These are phyloP conservation scores for Leucocoprinus sp. DNA, from an alignment of 768 basidiomycete genomes.

Conservation along the genomic window DNA sequence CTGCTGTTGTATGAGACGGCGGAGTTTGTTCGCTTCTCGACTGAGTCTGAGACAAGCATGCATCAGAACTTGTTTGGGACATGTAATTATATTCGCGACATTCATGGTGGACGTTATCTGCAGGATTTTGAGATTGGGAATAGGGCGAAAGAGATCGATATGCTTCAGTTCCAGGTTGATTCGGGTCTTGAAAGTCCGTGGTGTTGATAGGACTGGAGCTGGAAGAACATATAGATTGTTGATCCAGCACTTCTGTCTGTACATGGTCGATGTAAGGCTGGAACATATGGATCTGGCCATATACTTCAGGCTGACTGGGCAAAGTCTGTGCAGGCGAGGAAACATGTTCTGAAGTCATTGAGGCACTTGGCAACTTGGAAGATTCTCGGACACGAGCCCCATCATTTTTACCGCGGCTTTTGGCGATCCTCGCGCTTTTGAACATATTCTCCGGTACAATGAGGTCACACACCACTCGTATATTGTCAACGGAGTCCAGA, in stretches of 20 bases:
- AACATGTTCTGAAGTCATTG: slow-evolving; percentile 28
- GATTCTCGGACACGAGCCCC: slow-evolving; percentile 24
- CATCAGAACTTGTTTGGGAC: not conserved
- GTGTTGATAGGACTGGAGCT: not conserved
- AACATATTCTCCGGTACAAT: slow-evolving; percentile 62
- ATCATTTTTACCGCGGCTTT: slow-evolving; percentile 38
- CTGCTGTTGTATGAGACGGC: not conserved
- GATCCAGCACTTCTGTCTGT: slow-evolving; percentile 18
- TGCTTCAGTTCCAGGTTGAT: not conserved
- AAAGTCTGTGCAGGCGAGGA: slow-evolving; percentile 30
- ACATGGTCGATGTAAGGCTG: slow-evolving; percentile 28
- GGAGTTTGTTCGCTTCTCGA: not conserved
- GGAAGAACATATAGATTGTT: not conserved
- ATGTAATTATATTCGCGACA: not conserved
- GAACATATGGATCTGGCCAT: slow-evolving; percentile 30
- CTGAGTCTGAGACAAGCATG: not conserved
- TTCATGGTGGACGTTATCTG: not conserved
- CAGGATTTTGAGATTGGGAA: not conserved
- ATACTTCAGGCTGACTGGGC: slow-evolving; percentile 19
- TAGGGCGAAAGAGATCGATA: slow-evolving; percentile 7
- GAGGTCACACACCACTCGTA: slow-evolving; percentile 48
- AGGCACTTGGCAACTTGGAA: slow-evolving; percentile 21
- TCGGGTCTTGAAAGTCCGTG: slow-evolving; percentile 1
- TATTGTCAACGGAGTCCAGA: slow-evolving; percentile 63
- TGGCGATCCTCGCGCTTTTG: slow-evolving; percentile 55